Base-by-base conservation (phyloP, 148 eudicot genomes). In the Rhododendron kiyosumense region DNA sequence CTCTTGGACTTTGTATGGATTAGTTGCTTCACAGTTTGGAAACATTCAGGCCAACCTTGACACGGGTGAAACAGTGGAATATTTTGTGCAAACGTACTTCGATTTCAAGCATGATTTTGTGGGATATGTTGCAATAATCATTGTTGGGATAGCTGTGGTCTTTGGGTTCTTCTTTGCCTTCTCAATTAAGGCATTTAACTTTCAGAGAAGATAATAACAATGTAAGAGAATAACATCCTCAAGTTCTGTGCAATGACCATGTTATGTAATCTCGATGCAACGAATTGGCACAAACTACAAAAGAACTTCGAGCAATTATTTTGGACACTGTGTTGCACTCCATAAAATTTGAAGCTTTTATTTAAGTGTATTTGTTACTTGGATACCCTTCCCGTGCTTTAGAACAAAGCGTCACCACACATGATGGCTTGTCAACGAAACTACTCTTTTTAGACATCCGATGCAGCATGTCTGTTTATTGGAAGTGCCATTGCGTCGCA, bases 1-100 rank as follows among this genome's bases (percentile, higher is more conserved):
- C 13, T 82, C 92, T 10, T 93, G 96, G 96, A 92, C 93, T 45
- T 83, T 93, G 86, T 92, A 93, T 49, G 96, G 96, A 45, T 54
- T 92, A 84, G 81, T 93, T 32, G 91, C 85, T 76, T 93, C 96
- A 63, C 96, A 93, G 81, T 93, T 86, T 71, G 96, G 90, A 38
- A 92, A 92, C 63, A 76, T 88, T 41, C 30, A 86, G 1, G 80
- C 81, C 49, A 32, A 0, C 43, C 87, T 93, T 32, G 83, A 67
- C n/a, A 85, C 88, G 1, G 86, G 86, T 20, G 86, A 86, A 82
- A 83, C 89, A 11, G 92, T 92, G 45, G 89, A 83, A 51, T 61
- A 81, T 0, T 92, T 88, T 52, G 54, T 93, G 81, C 61, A 57
- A 30, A 85, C 63, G 67, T 92, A 92, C 85, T 93, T 93, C 30